These are phyloP conservation scores for Eleusine coracana DNA, from an alignment of 176 grass and related monocot genomes.

Conservation along the genomic window DNA sequence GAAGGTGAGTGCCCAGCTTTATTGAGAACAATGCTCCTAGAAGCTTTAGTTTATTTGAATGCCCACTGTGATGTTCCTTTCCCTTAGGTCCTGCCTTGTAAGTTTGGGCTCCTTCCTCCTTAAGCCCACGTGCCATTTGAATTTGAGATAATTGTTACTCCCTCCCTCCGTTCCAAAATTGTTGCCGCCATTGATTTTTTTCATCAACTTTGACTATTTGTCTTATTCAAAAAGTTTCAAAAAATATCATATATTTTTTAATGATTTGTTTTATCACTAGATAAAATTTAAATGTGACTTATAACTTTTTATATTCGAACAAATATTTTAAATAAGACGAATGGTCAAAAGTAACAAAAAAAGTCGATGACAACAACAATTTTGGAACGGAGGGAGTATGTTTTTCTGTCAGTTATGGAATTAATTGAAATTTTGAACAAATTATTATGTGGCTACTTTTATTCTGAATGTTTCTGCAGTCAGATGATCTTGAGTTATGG, in stretches of 20 bases:
- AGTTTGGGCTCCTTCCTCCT: conserved; percentile 1
- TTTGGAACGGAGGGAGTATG: too few relatives aligned
- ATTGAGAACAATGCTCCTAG: conserved; percentile 9
- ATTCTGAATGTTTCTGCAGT: conserved; percentile 3
- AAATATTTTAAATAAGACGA: too few relatives aligned
- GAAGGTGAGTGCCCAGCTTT: conserved; percentile 64
- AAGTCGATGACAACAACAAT: too few relatives aligned
- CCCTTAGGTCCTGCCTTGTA: neutral
- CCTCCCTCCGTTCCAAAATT: too few relatives aligned
- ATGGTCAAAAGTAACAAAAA: too few relatives aligned
- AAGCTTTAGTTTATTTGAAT: conserved; percentile 34
- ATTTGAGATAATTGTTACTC: conserved; percentile 1
- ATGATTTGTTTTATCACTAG: too few relatives aligned
- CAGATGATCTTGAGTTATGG: neutral
- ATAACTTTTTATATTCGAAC: too few relatives aligned
- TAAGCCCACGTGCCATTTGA: conserved; percentile 2
- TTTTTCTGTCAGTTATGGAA: conserved; percentile 28
- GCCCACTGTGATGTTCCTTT: neutral
- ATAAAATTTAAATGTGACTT: too few relatives aligned
- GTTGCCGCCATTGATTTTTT: too few relatives aligned
- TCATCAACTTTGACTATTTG: too few relatives aligned
- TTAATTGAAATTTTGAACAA: conserved; percentile 3
- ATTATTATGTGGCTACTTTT: neutral
- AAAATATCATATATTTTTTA: too few relatives aligned
- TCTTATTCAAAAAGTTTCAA: too few relatives aligned